These are phyloP conservation scores for Russula earlei DNA, from an alignment of 768 basidiomycete species.

Conservation along the genomic window DNA sequence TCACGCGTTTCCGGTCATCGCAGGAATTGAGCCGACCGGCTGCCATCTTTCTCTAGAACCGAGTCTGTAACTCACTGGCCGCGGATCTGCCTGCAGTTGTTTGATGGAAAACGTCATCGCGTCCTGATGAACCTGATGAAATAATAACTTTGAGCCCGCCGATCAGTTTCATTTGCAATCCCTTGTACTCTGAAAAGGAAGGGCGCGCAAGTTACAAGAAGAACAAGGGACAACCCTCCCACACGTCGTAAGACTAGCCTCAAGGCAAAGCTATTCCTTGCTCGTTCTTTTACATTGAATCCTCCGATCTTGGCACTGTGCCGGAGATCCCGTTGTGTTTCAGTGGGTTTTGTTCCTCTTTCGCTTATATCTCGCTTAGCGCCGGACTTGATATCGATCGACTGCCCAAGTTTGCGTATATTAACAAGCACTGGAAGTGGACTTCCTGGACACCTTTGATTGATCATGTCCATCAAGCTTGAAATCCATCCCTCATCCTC, in stretches of 20 bases:
- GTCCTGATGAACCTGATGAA: background rate
- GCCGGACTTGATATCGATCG: background rate
- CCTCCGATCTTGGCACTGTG: background rate
- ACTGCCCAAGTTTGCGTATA: background rate
- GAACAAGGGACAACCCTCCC: constrained; percentile 8
- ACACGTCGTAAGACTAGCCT: background rate
- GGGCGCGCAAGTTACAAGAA: background rate
- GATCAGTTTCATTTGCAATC: background rate
- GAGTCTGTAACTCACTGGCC: background rate
- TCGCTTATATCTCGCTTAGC: background rate
- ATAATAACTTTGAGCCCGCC: no score
- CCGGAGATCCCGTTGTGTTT: background rate
- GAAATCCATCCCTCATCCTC: constrained; percentile 50
- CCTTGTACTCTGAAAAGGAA: constrained; percentile 8
- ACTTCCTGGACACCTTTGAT: background rate
- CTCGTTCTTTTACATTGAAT: background rate
- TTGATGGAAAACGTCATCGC: background rate
- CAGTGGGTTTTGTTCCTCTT: constrained; percentile 1
- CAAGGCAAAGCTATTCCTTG: background rate
- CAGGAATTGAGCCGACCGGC: no score
- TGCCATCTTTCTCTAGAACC: no score
- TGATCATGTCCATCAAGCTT: constrained; percentile 54
- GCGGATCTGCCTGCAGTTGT: background rate
- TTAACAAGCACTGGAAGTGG: background rate
- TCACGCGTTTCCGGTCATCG: no score